Evolutionary conservation across 2,329 filamentous ascomycete genomes (phyloP).

Genomic region (Hypoxylon sp.): DNA sequence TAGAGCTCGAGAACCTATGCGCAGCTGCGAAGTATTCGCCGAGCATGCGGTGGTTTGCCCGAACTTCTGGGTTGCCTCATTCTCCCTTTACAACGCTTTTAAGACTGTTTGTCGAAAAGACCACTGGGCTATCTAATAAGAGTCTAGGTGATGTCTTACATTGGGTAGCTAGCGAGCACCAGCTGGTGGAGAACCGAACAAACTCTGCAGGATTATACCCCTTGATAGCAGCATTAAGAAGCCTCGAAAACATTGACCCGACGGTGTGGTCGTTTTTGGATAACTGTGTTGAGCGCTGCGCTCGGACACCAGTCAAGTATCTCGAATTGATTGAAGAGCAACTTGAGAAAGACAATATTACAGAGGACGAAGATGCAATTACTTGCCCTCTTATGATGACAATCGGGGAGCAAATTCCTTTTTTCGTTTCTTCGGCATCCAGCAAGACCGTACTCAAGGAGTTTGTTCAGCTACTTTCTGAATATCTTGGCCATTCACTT

Average conservation of each 20-base stretch:
- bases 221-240: constrained; percentile 61
- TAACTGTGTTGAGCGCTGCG: constrained; percentile 83
- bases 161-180: constrained; percentile 74
- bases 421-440: constrained; percentile 67
- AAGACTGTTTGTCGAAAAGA: constrained; percentile 67
- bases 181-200: constrained; percentile 70
- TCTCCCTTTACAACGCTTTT: constrained; percentile 82
- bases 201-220: constrained; percentile 61
- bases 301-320: constrained; percentile 84
- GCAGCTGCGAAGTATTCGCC: constrained; percentile 84
- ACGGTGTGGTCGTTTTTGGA: constrained; percentile 80
- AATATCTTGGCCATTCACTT: constrained; percentile 69
- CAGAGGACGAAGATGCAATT: constrained; percentile 50
- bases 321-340: constrained; percentile 73
- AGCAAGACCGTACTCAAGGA: constrained; percentile 60
- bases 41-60: constrained; percentile 92
- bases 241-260: constrained; percentile 49
- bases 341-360: constrained; percentile 50
- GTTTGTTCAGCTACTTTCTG: constrained; percentile 71
- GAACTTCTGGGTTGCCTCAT: constrained; percentile 72
- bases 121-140: constrained; percentile 63
- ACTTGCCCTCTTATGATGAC: constrained; percentile 77
- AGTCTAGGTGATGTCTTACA: constrained; percentile 70
- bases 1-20: constrained; percentile 86
- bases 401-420: constrained; percentile 84